Evolutionary conservation across 768 basidiomycete species (phyloP).

Genomic region (Mycena rosella): DNA sequence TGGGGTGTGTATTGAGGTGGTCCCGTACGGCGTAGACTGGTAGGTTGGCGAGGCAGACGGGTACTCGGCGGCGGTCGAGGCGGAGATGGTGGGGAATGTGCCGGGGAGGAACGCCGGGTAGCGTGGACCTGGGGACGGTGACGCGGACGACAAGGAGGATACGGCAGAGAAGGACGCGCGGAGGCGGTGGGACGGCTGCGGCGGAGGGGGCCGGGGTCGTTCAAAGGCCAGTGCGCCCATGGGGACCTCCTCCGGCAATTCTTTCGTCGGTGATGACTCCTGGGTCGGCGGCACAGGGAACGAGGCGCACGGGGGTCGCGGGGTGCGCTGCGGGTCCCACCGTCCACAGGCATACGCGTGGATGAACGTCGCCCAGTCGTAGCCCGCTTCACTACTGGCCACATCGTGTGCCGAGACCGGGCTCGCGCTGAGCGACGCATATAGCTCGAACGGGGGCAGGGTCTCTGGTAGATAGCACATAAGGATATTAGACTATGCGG

Average conservation of each 20-base stretch:
- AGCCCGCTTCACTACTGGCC: background rate
- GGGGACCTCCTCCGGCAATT: slow-evolving; percentile 40
- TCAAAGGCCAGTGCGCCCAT: slow-evolving; percentile 41
- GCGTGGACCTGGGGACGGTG: slow-evolving; percentile 46
- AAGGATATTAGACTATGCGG: too few species aligned
- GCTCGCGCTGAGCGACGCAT: background rate
- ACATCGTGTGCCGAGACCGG: background rate
- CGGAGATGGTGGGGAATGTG: background rate
- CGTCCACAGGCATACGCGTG: slow-evolving; percentile 80
- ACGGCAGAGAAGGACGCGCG: slow-evolving; percentile 33
- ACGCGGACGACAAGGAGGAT: slow-evolving; percentile 37
- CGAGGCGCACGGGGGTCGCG: slow-evolving; percentile 59
- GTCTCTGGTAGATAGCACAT: background rate
- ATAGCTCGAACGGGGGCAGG: slow-evolving; percentile 12
- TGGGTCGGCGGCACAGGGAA: background rate
- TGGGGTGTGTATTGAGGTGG: too few species aligned
- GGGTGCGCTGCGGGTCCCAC: slow-evolving; percentile 84
- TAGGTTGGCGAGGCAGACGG: too few species aligned
- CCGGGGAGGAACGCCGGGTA: slow-evolving; percentile 20
- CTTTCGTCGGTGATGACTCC: too few species aligned
- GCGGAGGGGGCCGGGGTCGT: slow-evolving; percentile 17
- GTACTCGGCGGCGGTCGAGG: slow-evolving; percentile 26
- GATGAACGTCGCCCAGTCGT: slow-evolving; percentile 83
- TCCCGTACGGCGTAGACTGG: too few species aligned
- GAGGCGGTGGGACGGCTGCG: slow-evolving; percentile 31